A percentile compares a stretch with the other conserved stretches of the same genome.
Conservation (phyloP, 129 eudicot species). For the Arctium lappa region DNA sequence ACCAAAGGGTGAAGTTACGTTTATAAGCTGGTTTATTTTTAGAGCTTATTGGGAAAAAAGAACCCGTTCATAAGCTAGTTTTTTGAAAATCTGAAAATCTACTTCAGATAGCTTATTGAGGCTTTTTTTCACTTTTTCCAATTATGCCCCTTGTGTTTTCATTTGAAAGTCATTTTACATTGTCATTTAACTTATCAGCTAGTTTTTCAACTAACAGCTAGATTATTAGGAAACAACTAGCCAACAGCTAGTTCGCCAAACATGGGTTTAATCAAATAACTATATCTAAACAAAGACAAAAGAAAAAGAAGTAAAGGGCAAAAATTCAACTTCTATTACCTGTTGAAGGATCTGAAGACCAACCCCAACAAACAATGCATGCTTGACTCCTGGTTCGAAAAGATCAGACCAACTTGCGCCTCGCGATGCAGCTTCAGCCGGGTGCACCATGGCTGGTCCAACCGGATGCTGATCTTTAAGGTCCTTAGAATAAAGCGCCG, state of each 20-base stretch:
- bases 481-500: slow-evolving; percentile 61
- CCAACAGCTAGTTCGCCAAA: background rate
- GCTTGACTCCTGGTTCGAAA: slow-evolving; percentile 86
- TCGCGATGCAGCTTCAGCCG: slow-evolving; percentile 51
- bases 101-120: background rate
- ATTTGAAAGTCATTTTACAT: background rate
- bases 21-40: too few relatives aligned
- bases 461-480: slow-evolving; percentile 54
- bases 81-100: background rate
- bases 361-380: slow-evolving; percentile 75
- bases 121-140: too few relatives aligned
- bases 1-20: background rate
- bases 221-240: background rate
- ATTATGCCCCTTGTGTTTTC: background rate
- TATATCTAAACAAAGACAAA: background rate
- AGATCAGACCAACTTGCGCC: slow-evolving; percentile 66
- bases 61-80: background rate
- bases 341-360: slow-evolving; percentile 92
- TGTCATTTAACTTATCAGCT: background rate
- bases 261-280: background rate
- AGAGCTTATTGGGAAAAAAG: background rate
- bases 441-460: slow-evolving; percentile 63
- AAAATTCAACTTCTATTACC: slow-evolving; percentile 37
- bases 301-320: background rate
- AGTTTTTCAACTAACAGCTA: too few relatives aligned